phyloP scores from a whole-genome alignment of 163 green algal species.

The Scenedesmus sp. region DNA sequence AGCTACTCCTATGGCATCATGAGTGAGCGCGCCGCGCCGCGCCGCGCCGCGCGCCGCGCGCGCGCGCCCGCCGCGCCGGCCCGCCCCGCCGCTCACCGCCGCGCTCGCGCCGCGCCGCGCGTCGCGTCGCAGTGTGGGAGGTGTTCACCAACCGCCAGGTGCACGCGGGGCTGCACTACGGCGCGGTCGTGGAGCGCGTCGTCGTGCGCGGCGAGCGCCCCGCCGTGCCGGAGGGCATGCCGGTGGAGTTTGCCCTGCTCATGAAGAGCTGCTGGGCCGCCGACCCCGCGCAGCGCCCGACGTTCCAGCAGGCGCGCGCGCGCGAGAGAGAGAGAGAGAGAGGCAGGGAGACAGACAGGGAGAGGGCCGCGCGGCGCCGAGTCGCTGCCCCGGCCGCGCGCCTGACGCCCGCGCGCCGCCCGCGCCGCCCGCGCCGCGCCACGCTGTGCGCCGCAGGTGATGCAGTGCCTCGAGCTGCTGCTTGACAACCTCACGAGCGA shows the following conservation, averaged over 20 bases:
- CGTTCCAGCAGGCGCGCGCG: constrained; percentile 15
- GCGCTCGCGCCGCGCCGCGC: no score
- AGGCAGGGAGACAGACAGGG: no score
- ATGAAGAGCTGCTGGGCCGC: constrained; percentile 31
- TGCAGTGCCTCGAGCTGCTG: constrained; percentile 32
- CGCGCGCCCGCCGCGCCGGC: no score
- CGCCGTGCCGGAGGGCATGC: constrained; percentile 9
- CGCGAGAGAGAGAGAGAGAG: no score
- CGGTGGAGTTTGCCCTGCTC: constrained; percentile 8
- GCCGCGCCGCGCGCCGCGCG: no score
- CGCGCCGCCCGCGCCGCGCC: no score
- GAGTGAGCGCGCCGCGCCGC: no score
- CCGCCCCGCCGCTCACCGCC: no score
- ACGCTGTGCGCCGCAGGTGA: not conserved
- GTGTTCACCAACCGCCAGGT: constrained; percentile 49
- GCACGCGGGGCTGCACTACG: constrained; percentile 34
- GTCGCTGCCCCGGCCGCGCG: no score
- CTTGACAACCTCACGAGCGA: constrained; percentile 28
- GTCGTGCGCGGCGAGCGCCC: constrained; percentile 34
- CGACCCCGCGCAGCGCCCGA: constrained; percentile 10
- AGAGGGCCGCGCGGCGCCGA: no score
- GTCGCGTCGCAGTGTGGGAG: constrained; percentile 78
- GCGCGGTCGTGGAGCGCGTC: constrained; percentile 42
- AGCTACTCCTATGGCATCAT: constrained; percentile 44
- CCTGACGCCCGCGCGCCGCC: no score